Base-by-base conservation (phyloP, 441 rosid genomes). In the Geranium incanum region DNA sequence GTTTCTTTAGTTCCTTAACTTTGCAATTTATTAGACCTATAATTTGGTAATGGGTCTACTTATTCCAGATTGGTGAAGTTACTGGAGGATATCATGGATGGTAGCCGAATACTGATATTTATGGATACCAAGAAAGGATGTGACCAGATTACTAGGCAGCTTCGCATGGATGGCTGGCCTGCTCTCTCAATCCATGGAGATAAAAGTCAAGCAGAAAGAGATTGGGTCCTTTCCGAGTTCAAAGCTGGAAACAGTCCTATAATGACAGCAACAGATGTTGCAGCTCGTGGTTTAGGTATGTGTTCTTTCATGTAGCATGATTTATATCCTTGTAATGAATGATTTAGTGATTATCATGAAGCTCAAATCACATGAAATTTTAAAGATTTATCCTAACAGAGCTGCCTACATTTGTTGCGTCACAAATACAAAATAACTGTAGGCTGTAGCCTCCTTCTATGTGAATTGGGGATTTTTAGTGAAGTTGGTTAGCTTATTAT, bases 91-190 rank as follows among this genome's bases (percentile, higher is more conserved):
- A 72, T 83, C 73, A 92, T 88, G 95, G 95, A 90, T 80, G 97
- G 97, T 71, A 86, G 89, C 77, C 88, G 91, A 68, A 87, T 95
- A 78, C 79, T 95, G 67, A 87, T 95, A 78, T 95, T 95, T 70
- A 84, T 88, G 79, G 97, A 95, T 84, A 95, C 97, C 50, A 95
- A 95, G 80, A 92, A 86, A 80, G 96, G 99, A 23, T 92, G 99
- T 77, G 99, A 95, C 86, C 95, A 85, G 71, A 90, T 95, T 75
- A 95, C 97, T 9, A 86, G 89, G 80, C 96, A 95, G 80, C 78
- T 95, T 80, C 90, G 99, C 78, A 89, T 90, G 97, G 99, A 95
- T 78, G 99, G 99, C 68, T 95, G 99, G 99, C 97, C 97, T 65
- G 99, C 97, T 43, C 80, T 95, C 68, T 92, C 97, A 71, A 95